A percentile compares a stretch with the other conserved stretches of the same genome.
phyloP scores from a whole-genome alignment of 2,329 filamentous ascomycete genomes.

The Lachnellula hyalina region DNA sequence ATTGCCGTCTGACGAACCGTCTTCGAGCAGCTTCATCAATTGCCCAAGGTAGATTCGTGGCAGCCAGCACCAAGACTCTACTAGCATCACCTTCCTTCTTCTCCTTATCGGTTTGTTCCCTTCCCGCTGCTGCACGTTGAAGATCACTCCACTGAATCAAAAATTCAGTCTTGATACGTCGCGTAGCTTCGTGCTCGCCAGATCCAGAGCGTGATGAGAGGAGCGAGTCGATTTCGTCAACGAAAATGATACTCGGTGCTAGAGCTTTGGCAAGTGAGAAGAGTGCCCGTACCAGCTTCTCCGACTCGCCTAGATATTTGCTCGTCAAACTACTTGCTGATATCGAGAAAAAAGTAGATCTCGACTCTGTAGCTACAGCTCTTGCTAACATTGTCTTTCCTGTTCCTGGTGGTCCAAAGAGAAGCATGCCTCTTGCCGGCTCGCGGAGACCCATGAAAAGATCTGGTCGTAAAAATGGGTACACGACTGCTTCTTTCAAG shows the following conservation, averaged over 20 bases:
- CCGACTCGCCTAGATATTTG: conserved; percentile 93
- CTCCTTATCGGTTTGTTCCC: conserved; percentile 62
- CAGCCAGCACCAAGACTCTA: conserved; percentile 85
- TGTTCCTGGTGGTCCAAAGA: conserved; percentile 96
- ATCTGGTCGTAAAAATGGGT: conserved; percentile 91
- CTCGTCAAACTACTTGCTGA: conserved; percentile 90
- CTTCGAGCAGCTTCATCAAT: conserved; percentile 93
- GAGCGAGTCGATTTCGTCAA: conserved; percentile 95
- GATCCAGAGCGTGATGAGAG: conserved; percentile 77
- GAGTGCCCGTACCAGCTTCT: conserved; percentile 89
- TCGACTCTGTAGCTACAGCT: conserved; percentile 89
- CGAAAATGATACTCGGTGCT: conserved; percentile 94
- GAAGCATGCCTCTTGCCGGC: conserved; percentile 87
- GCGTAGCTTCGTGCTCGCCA: conserved; percentile 86
- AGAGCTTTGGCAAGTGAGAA: conserved; percentile 85
- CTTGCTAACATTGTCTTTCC: conserved; percentile 98
- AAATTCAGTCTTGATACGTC: conserved; percentile 96
- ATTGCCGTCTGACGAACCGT: conserved; percentile 87
- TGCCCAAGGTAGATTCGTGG: conserved; percentile 94
- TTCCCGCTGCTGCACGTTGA: conserved; percentile 83
- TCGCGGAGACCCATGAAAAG: conserved; percentile 94
- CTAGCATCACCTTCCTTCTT: conserved; percentile 75
- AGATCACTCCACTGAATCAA: conserved; percentile 96
- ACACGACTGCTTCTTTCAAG: conserved; percentile 91
- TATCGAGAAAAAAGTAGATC: conserved; percentile 94